Evolutionary conservation across 2,329 filamentous ascomycete species (phyloP), one percentile per base, ranked within the genome.

Genomic region (Apiospora aurea): DNA sequence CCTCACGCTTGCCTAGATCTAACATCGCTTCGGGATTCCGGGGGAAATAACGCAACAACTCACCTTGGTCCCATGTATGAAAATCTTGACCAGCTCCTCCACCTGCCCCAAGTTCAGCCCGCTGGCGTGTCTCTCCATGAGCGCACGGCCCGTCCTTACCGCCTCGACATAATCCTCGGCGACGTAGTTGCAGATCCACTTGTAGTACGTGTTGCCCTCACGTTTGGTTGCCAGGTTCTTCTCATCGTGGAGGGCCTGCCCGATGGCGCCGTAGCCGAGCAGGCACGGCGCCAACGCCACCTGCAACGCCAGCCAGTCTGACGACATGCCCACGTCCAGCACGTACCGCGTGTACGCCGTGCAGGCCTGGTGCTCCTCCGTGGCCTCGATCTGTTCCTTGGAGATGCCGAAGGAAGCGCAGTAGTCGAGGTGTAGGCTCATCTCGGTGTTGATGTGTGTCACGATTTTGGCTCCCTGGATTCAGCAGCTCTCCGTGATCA

Each of bases 171-270:
- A 98, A 79, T 96, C 93, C 0, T 94, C 91, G 2, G 91, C 93
- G 21, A 93, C 89, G 79, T 98, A 98, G 78, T 94, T 97, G 79
- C 95, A 87, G 75, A 98, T 94, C 96, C 96, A 98, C 66, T 91
- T 88, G 92, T 93, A 96, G 83, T 97, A 98, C 24, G 83, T 86
- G 80, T 96, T 97, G 0, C 85, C 89, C 16, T 92, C 86, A 51
- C 87, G 86, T 73, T 85, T 85, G 68, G 84, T 77, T 47, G 90
- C 92, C n/a, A 84, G 85, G 34, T 38, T 64, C 68, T 87, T 83
- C 73, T 93, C 91, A 18, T 85, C 85, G 76, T 91, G 87, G 3
- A 97, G 85, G 77, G 94, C 88, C 77, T 87, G 87, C 7, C 94
- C 96, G 73, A 97, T 93, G 71, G 90, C 89, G 13, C 92, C 92